Evolutionary conservation across 257 asterid genomes (phyloP), one percentile per base, ranked within the genome.

Genomic region (Osmanthus fragrans): DNA sequence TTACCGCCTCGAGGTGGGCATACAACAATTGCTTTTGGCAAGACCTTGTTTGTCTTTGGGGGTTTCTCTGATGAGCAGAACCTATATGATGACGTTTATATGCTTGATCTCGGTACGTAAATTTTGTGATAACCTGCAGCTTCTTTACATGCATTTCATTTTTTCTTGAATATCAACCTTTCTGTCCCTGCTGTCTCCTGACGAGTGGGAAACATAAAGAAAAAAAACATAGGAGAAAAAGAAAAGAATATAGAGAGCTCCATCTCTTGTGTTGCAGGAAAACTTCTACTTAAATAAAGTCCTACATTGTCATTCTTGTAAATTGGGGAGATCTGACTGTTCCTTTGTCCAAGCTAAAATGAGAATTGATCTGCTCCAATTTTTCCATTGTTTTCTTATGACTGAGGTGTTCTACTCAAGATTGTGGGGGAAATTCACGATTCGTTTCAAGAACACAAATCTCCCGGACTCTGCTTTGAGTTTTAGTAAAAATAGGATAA

Each of bases 1-100:
- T 84, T 96, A 87, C 90, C 97, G 2, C 99, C 99, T 36, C 96
- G 99, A 76, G 98, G 94, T 77, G 98, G 98, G 83, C 99, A 96
- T 82, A 92, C 99, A 49, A 87, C 99, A 39, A 65, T 96, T 82
- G 77, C 92, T 70, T 86, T 89, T 82, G 98, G 97, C 64, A 92
- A 87, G 85, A 78, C 89, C 81, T 84, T 93, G 80, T 86, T 93
- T 79, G 97, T 96, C 79, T 93, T 96, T 79, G 99, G 99, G 63
- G 99, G 99, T 76, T 96, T 96, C 83, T 86, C 97, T 76, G 94
- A 93, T 81, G 94, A 91, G 84, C 93, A 96, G 83, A 93, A 88
- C 86, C 83, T 96, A 79, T 96, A 83, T 80, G 88, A 93, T 81
- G 97, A 96, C 79, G 87, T 96, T 72, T 90, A 90, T 85, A 79